Conservation (phyloP, 306 rosid species). For the Bauhinia variegata region DNA sequence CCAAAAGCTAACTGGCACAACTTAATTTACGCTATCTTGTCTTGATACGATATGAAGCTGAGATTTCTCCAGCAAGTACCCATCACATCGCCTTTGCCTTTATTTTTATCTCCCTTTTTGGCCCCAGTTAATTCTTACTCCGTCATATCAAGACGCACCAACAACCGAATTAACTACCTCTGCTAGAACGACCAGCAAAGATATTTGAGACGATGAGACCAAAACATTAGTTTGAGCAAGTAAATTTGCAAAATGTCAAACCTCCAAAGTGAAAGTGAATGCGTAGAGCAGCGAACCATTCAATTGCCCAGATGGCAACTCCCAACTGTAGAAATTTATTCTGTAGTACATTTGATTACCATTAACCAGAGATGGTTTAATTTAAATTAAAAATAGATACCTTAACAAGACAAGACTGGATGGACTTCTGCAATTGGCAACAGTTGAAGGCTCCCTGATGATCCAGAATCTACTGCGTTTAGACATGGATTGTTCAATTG, state of each 20-base stretch:
- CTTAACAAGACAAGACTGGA: too few species aligned
- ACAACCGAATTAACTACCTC: constrained; percentile 52
- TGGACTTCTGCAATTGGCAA: too few species aligned
- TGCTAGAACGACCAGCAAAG: neutral
- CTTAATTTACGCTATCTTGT: constrained; percentile 38
- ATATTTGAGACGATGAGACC: neutral
- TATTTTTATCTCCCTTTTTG: constrained; percentile 22
- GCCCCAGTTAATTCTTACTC: constrained; percentile 25
- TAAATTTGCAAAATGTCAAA: neutral
- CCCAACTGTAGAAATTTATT: constrained; percentile 14
- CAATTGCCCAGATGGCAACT: neutral
- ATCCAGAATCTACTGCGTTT: too few species aligned
- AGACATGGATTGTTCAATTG: too few species aligned
- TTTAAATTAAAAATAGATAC: too few species aligned
- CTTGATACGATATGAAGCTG: constrained; percentile 15
- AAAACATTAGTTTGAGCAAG: constrained; percentile 1
- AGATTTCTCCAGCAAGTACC: constrained; percentile 51
- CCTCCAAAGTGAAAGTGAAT: neutral
- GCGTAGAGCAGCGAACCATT: neutral
- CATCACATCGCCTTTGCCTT: constrained; percentile 25
- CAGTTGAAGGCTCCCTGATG: too few species aligned
- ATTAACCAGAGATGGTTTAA: too few species aligned
- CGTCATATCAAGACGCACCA: constrained; percentile 13
- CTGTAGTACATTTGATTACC: neutral
- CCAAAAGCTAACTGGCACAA: constrained; percentile 25